These are phyloP conservation scores for Musa beccarii DNA, from an alignment of 176 grass and related monocot genomes.

Conservation along the genomic window DNA sequence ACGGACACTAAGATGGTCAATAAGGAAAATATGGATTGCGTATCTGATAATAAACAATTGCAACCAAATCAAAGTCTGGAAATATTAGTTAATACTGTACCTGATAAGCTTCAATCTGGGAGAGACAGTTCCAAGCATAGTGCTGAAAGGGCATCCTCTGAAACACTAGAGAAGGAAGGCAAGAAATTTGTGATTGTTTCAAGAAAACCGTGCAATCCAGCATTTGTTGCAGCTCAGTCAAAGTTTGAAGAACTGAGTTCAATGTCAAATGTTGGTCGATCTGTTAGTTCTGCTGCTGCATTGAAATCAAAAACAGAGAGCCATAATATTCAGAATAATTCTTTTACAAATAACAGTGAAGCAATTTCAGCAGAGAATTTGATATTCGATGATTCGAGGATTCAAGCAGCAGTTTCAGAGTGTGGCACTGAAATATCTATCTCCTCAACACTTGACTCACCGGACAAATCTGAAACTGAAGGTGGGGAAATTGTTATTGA, in stretches of 20 bases:
- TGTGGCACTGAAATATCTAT: constrained; percentile 98
- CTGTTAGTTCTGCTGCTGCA: constrained; percentile 31
- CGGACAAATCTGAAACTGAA: constrained; percentile 90
- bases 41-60: constrained; percentile 16
- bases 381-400: constrained; percentile 30
- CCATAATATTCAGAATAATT: constrained; percentile 24
- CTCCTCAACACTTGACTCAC: constrained; percentile 91
- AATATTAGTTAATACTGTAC: neutral
- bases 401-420: constrained; percentile 67
- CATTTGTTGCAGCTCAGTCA: constrained; percentile 81
- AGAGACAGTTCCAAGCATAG: constrained; percentile 14
- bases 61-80: constrained; percentile 1
- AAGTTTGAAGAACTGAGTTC: constrained; percentile 80
- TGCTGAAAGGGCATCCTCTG: constrained; percentile 27
- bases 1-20: constrained; percentile 20
- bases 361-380: constrained; percentile 26
- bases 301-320: constrained; percentile 31
- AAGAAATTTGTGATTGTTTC: constrained; percentile 25
- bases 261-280: constrained; percentile 38
- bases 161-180: constrained; percentile 37
- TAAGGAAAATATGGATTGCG: constrained; percentile 15
- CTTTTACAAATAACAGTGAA: constrained; percentile 31
- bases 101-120: constrained; percentile 32
- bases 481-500: constrained; percentile 93
- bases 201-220: constrained; percentile 64